Percentiles rank a stretch among this genome's conserved stretches.
These are phyloP conservation scores for Aspergillus tubingensis DNA, from an alignment of 2,329 filamentous ascomycete species.

Conservation along the genomic window DNA sequence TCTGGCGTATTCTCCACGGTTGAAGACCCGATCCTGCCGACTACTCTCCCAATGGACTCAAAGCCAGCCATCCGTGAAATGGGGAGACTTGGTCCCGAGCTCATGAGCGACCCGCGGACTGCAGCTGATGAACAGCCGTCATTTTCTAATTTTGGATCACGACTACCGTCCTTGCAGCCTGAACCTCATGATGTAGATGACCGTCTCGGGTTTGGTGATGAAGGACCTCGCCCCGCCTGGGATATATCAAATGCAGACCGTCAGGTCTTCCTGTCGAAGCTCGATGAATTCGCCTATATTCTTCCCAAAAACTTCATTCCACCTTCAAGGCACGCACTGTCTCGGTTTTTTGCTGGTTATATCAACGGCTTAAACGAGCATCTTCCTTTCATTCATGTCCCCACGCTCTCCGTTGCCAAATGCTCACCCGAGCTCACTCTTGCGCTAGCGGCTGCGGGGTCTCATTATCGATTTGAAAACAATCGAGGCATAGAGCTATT, in stretches of 20 bases:
- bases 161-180: constrained; percentile 50
- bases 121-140: constrained; percentile 46
- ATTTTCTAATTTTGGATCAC: constrained; percentile 52
- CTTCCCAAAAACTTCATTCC: constrained; percentile 51
- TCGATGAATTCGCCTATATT: constrained; percentile 49
- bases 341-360: constrained; percentile 54
- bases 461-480: constrained; percentile 53
- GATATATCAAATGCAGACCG: constrained; percentile 51
- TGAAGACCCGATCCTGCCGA: constrained; percentile 43
- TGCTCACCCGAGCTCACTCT: constrained; percentile 53
- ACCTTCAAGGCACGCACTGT: constrained; percentile 52
- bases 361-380: constrained; percentile 55
- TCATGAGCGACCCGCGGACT: constrained; percentile 41
- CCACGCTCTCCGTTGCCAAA: constrained; percentile 49
- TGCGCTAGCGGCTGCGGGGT: constrained; percentile 53
- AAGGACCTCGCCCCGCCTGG: constrained; percentile 48
- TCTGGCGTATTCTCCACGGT: constrained; percentile 49
- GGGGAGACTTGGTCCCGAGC: constrained; percentile 42
- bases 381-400: constrained; percentile 54
- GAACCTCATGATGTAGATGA: constrained; percentile 49
- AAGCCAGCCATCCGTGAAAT: constrained; percentile 37
- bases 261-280: constrained; percentile 46
- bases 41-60: constrained; percentile 39
- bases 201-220: constrained; percentile 44
- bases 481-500: constrained; percentile 58